These are phyloP conservation scores for Leishmania arabica DNA, from an alignment of 208 protist species.

Conservation along the genomic window DNA sequence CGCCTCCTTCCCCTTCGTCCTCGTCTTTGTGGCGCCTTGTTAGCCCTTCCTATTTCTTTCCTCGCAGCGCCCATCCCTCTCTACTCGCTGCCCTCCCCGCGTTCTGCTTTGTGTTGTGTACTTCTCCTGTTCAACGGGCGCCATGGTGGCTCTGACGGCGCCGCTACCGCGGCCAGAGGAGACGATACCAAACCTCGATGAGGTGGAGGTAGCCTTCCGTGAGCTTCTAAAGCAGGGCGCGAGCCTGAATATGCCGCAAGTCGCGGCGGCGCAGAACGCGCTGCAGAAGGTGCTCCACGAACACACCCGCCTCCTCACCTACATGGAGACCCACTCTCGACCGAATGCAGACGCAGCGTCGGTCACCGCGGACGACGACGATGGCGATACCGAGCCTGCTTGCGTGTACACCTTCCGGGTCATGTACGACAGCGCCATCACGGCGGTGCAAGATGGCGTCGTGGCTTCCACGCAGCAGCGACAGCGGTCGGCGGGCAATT, in stretches of 20 bases:
- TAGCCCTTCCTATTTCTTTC: not conserved
- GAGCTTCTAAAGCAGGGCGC: slow-evolving; percentile 7
- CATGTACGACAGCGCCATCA: slow-evolving; percentile 16
- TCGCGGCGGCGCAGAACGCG: slow-evolving; percentile 25
- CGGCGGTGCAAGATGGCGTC: slow-evolving; percentile 14
- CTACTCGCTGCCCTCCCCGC: not conserved
- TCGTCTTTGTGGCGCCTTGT: no score
- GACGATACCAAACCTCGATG: slow-evolving; percentile 20
- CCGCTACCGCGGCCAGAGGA: slow-evolving; percentile 6
- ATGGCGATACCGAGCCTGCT: slow-evolving; percentile 5
- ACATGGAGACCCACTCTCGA: slow-evolving; percentile 31
- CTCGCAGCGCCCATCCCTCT: not conserved
- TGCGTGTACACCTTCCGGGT: slow-evolving; percentile 22
- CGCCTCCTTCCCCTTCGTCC: not conserved
- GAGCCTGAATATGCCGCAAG: slow-evolving; percentile 5
- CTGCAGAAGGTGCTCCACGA: slow-evolving; percentile 32
- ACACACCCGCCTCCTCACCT: slow-evolving; percentile 31
- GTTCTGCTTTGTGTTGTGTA: not conserved
- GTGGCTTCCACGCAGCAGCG: not conserved
- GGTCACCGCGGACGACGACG: not conserved
- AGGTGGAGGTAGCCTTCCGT: slow-evolving; percentile 30
- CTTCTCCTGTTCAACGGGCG: not conserved
- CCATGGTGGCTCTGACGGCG: not conserved
- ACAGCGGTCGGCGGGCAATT: not conserved
- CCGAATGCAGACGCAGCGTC: not conserved